Percentiles rank a stretch among this genome's conserved stretches.
Conservation (phyloP, 1,139 yeast species). For the Casaregolazyma lundiana region DNA sequence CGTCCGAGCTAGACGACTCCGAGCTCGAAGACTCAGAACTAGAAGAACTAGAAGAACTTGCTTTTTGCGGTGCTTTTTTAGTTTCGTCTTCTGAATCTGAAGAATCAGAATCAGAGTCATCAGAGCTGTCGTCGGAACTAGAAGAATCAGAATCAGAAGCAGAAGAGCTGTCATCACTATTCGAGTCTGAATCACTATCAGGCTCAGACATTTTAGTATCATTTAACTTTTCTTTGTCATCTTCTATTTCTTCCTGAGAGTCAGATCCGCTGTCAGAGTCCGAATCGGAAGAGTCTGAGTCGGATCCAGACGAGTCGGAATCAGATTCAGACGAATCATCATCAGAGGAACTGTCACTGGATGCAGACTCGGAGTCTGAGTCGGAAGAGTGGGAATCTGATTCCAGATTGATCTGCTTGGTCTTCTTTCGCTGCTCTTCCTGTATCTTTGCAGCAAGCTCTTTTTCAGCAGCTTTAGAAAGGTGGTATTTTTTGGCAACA, state of each 20-base stretch:
- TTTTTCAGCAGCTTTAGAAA: conserved; percentile 26
- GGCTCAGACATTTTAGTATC: conserved; percentile 22
- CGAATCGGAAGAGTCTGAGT: conserved; percentile 26
- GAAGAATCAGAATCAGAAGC: conserved; percentile 21
- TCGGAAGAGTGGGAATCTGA: conserved; percentile 22
- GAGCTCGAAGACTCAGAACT: conserved; percentile 18
- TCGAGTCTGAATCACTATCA: conserved; percentile 18
- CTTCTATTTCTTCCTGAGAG: conserved; percentile 14
- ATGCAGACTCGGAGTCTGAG: conserved; percentile 29
- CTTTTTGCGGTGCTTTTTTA: too few relatives aligned
- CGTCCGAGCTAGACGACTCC: conserved; percentile 19
- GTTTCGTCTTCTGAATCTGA: conserved; percentile 24
- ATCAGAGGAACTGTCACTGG: conserved; percentile 2
- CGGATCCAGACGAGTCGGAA: conserved; percentile 32
- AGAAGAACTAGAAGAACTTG: conserved; percentile 12
- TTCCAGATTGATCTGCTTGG: conserved; percentile 25
- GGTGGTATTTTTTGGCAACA: conserved; percentile 28
- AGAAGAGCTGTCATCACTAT: conserved; percentile 26
- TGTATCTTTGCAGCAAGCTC: conserved; percentile 20
- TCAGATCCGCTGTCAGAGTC: conserved; percentile 16
- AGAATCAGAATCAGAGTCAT: conserved; percentile 20
- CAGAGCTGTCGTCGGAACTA: conserved; percentile 6
- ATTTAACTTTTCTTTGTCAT: too few relatives aligned
- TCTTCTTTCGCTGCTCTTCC: conserved; percentile 26
- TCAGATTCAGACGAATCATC: conserved; percentile 27